Evolutionary conservation across 495 filamentous ascomycete genomes (phyloP).

Genomic region (Daldinia decipiens): DNA sequence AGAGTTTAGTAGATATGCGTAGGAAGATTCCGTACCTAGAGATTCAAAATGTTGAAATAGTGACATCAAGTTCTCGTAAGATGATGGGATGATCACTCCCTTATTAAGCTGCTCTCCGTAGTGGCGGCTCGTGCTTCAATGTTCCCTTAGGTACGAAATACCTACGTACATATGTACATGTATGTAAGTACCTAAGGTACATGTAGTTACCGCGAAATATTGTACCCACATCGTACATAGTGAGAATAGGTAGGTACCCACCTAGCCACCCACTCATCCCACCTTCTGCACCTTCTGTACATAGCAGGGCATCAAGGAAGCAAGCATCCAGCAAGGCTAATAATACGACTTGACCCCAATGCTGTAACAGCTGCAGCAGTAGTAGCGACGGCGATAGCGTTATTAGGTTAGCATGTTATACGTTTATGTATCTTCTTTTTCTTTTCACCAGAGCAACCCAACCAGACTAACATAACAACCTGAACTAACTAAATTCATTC

Average conservation of each 20-base stretch:
- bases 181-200: not conserved
- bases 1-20: not conserved
- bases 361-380: constrained; percentile 3
- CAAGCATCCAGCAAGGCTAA: constrained; percentile 6
- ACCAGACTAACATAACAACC: not conserved
- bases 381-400: not conserved
- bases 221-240: too few species aligned
- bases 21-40: not conserved
- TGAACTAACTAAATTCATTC: not conserved
- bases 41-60: constrained; percentile 3
- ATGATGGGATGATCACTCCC: constrained; percentile 39
- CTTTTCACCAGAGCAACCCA: not conserved
- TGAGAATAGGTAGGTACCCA: not conserved
- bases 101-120: constrained; percentile 10
- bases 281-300: constrained; percentile 12
- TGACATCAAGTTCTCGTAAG: constrained; percentile 18
- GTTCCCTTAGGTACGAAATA: constrained; percentile 7
- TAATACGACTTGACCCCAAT: not conserved
- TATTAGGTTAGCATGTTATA: not conserved
- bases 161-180: not conserved
- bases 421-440: not conserved
- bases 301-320: constrained; percentile 2
- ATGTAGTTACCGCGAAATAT: not conserved
- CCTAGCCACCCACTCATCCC: not conserved
- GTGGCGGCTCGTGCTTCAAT: constrained; percentile 38